Base-by-base conservation (phyloP, 306 rosid genomes). In the Lathyrus oleraceus region DNA sequence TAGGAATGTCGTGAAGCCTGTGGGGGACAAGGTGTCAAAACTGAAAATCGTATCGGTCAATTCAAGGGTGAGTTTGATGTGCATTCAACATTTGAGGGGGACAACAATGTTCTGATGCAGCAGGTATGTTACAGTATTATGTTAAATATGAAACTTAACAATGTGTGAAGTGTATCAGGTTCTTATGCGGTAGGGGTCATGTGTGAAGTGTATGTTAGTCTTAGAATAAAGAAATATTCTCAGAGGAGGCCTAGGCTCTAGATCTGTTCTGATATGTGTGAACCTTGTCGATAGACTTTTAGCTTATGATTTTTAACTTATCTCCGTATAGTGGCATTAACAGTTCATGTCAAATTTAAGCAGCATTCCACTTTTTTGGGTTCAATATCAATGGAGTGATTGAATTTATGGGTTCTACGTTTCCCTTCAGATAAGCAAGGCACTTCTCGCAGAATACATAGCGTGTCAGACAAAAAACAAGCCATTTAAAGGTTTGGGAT, bases 1-100 rank as follows among this genome's bases (percentile, higher is more conserved):
- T 78, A 94, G 98, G 98, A 94, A 85, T 94, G 96, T 56, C 98
- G 97, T 56, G 96, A 88, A 87, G 98, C 98, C 7, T 87, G 92
- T 57, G 98, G 97, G 71, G 97, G 97, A 69, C 98, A 94, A 74
- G 98, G 98, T 5, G 1, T 76, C 48, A 94, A 94, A 89, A 76
- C 96, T 61, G 98, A 94, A 78, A 94, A 90, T 73, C 96, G 86
- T 68, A 64, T 94, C 23, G 97, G 98, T 79, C 85, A 75, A 35
- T 66, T 90, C 53, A 90, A 79, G 81, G 77, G 84, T 78, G 98
- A 94, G 78, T 85, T 48, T 76, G 98, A 94, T 63, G 98, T 90
- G 79, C 97, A 94, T 69, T 84, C 87, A n/a, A 94, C 98, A 67
- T 94, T 90, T 81, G 98, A 94, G 88, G 98, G 98, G 60, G 98